phyloP scores from a whole-genome alignment of 352 stramenopile genomes.

The Pythium aquatile region DNA sequence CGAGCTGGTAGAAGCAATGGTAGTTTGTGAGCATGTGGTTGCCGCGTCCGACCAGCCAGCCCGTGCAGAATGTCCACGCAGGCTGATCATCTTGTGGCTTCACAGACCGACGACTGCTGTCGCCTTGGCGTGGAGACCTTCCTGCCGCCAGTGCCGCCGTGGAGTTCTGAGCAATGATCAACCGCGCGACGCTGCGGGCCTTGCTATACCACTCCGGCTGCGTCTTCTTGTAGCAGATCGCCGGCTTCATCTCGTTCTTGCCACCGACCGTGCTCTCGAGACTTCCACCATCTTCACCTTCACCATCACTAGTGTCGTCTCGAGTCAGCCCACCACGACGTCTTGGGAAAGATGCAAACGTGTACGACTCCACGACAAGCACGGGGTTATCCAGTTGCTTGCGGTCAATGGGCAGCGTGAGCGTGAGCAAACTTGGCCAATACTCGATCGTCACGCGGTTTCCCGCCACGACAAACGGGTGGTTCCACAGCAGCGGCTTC shows the following conservation, averaged over 20 bases:
- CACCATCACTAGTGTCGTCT: conserved; percentile 4
- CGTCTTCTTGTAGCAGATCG: conserved; percentile 54
- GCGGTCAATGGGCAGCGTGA: conserved; percentile 36
- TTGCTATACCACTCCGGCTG: conserved; percentile 56
- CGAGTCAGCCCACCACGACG: not conserved
- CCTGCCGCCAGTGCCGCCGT: not conserved
- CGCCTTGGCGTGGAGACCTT: not conserved
- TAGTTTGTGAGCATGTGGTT: conserved; percentile 73
- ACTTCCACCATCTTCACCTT: not conserved
- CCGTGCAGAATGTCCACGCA: conserved; percentile 48
- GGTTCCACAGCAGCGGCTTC: conserved; percentile 32
- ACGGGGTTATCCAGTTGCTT: conserved; percentile 26
- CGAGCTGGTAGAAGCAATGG: conserved; percentile 46
- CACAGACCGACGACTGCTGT: not conserved
- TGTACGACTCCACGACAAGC: conserved; percentile 44
- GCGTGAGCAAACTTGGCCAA: conserved; percentile 44
- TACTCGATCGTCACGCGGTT: conserved; percentile 47
- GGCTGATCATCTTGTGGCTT: not conserved
- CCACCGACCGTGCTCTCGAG: conserved; percentile 47
- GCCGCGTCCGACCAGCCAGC: conserved; percentile 53
- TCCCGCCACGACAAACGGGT: conserved; percentile 45
- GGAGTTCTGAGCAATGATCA: conserved; percentile 38
- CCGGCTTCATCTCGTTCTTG: conserved; percentile 51
- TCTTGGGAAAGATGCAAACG: conserved; percentile 22
- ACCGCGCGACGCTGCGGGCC: conserved; percentile 42